Percentiles rank a stretch among this genome's conserved stretches.
phyloP scores from a whole-genome alignment of 805 yeast genomes.

The Pichia kluyveri region DNA sequence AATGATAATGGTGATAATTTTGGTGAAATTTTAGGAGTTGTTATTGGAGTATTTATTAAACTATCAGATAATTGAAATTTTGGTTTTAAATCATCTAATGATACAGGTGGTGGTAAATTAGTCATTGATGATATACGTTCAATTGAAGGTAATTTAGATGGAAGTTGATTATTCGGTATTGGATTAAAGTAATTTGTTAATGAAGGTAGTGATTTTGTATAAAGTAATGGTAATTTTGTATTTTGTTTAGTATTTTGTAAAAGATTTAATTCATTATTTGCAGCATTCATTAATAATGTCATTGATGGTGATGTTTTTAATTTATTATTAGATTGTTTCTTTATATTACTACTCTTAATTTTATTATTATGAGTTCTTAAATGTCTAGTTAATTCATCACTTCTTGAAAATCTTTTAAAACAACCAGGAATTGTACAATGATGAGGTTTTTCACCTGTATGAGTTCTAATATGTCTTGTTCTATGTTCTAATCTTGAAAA shows the following conservation, averaged over 20 bases:
- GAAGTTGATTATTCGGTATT: not conserved
- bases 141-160: conserved; percentile 2
- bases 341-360: too few relatives aligned
- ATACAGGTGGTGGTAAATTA: conserved; percentile 4
- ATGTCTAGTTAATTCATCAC: conserved; percentile 71
- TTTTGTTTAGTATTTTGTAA: conserved; percentile 1
- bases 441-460: conserved; percentile 78
- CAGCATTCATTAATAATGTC: conserved; percentile 29
- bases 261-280: not conserved
- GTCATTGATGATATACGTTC: conserved; percentile 4
- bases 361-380: conserved; percentile 55
- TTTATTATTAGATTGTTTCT: conserved; percentile 12
- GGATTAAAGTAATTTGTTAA: conserved; percentile 36
- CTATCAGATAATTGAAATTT: conserved; percentile 3
- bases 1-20: not conserved
- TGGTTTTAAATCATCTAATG: not conserved
- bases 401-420: conserved; percentile 54
- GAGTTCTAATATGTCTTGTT: conserved; percentile 71
- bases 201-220: conserved; percentile 45
- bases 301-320: conserved; percentile 13
- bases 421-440: conserved; percentile 65
- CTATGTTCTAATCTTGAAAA: conserved; percentile 76
- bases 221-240: conserved; percentile 18
- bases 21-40: conserved; percentile 31
- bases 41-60: conserved; percentile 27